Evolutionary conservation across 225 moss, liverwort and hornwort species (phyloP).

Genomic region (Antitrichia curtipendula): DNA sequence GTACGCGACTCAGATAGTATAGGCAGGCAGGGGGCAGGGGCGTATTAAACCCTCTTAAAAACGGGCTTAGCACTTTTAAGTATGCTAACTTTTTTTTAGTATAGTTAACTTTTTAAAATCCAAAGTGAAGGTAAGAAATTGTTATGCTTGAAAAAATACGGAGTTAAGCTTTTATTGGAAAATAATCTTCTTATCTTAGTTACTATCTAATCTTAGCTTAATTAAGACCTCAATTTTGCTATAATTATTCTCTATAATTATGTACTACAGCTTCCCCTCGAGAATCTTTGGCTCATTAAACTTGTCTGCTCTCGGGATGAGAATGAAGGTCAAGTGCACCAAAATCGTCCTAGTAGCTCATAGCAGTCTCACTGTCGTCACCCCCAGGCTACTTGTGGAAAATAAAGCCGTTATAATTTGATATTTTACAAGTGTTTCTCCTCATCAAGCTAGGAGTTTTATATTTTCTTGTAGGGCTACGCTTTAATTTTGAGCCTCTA

Average conservation of each 20-base stretch:
- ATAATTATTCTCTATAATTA: not conserved
- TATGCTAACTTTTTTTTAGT: not conserved
- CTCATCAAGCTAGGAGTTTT: not conserved
- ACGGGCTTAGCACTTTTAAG: not conserved
- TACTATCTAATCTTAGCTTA: not conserved
- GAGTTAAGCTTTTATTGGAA: not conserved
- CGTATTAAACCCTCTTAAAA: not conserved
- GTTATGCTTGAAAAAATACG: not conserved
- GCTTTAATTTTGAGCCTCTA: not conserved
- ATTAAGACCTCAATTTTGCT: not conserved
- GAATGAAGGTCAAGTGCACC: not conserved
- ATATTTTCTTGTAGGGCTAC: not conserved
- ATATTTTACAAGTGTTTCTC: not conserved
- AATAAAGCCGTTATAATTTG: not conserved
- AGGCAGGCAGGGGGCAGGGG: not conserved
- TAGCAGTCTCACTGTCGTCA: no score
- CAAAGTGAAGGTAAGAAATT: not conserved
- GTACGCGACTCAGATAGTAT: not conserved
- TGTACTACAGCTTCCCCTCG: not conserved
- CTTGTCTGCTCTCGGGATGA: not conserved
- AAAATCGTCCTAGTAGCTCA: no score
- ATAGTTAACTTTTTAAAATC: not conserved
- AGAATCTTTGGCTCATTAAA: not conserved
- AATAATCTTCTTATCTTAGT: not conserved
- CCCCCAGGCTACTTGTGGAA: no score